These are phyloP conservation scores for Yamadazyma triangularis DNA, from an alignment of 1,139 yeast genomes.

Conservation along the genomic window DNA sequence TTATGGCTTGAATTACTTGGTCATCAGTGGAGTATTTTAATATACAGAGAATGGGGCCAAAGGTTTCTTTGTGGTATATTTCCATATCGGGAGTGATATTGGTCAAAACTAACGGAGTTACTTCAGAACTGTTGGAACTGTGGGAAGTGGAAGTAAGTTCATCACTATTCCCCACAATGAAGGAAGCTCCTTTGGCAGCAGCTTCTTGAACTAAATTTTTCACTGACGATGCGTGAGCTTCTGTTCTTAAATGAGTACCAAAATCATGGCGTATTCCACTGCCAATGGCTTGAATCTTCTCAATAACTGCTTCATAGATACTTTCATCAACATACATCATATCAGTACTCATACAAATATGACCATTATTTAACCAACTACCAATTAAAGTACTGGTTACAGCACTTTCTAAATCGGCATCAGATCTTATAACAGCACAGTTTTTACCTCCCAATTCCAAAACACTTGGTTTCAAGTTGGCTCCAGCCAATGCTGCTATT, in stretches of 20 bases:
- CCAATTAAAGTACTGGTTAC: slow-evolving; percentile 26
- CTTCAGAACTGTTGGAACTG: too few species aligned
- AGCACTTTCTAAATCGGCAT: slow-evolving; percentile 28
- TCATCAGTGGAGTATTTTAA: slow-evolving; percentile 28
- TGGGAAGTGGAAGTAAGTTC: too few species aligned
- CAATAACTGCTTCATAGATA: slow-evolving; percentile 24
- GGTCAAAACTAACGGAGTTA: slow-evolving; percentile 33
- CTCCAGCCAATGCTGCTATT: slow-evolving; percentile 31
- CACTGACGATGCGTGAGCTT: too few species aligned
- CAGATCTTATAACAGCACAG: slow-evolving; percentile 26
- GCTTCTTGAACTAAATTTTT: slow-evolving; percentile 44
- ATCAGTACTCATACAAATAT: slow-evolving; percentile 45
- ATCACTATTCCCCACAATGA: too few species aligned
- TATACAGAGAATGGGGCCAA: slow-evolving; percentile 47
- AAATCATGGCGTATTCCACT: slow-evolving; percentile 7
- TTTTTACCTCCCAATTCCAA: slow-evolving; percentile 47
- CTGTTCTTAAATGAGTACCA: too few species aligned
- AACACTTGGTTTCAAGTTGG: slow-evolving; percentile 30
- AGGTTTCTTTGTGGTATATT: slow-evolving; percentile 33
- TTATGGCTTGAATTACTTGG: slow-evolving; percentile 23
- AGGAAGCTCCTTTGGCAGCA: slow-evolving; percentile 33
- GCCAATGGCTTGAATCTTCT: slow-evolving; percentile 18
- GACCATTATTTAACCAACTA: slow-evolving; percentile 42
- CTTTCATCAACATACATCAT: slow-evolving; percentile 28
- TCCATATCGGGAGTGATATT: slow-evolving; percentile 30